Base-by-base conservation (phyloP, 257 asterid species). In the Gardenia jasminoides region DNA sequence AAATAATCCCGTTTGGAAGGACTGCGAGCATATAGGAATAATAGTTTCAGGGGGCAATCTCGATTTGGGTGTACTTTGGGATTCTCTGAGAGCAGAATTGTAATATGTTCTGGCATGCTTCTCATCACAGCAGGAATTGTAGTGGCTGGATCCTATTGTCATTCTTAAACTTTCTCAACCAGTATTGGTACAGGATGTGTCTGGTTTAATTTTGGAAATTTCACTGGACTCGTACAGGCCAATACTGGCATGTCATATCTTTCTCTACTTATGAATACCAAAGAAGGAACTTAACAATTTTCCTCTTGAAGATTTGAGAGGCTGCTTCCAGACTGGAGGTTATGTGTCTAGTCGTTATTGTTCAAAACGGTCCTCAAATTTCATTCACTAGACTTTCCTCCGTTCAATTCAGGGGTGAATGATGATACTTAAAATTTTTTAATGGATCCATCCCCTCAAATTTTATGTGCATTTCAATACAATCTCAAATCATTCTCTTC, bases 41-140 rank as follows among this genome's bases (percentile, higher is more conserved):
- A 70, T 95, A 78, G 82, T 95, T 78, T 93, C 99, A n/a, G 99
- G 99, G 72, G 99, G 98, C 69, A 95, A 93, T 73, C 88, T 93
- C 36, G 99, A 95, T 88, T 81, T 95, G 78, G 92, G 92, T 68
- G 90, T 92, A 41, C 89, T 95, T 22, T 95, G 97, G 97, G 88
- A 92, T 82, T 82, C 90, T 47, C 70, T 93, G 15, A 83, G 85
- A 62, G 75, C 69, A 82, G 80, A 39, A 26, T 65, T 70, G 11
- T 36, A 69, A 39, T 6, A 4, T 41, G 0, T 3, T 28, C 8
- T 47, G 44, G 17, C 65, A 52, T 33, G 67, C 46, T 16, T 72
- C 24, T 15, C 24, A 39, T 22, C 12, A 17, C 16, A 26, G 26
- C 36, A 39, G 10, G 31, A 58, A 3, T 58, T 22, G 46, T 15